Base-by-base conservation (phyloP, 768 basidiomycete species). In the Chlorophyllum brunneum region DNA sequence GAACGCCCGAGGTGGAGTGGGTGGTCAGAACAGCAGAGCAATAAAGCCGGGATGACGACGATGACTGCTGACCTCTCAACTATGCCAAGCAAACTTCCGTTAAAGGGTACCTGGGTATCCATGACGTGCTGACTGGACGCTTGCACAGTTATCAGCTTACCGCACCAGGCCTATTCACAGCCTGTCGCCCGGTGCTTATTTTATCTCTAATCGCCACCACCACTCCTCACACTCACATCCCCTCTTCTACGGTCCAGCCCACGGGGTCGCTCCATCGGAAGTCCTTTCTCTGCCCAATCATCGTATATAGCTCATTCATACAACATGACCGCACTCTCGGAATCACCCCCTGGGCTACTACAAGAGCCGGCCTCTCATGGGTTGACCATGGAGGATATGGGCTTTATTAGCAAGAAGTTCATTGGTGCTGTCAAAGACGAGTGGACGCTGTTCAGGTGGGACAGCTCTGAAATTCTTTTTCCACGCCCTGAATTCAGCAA, bases 341-440 rank as follows among this genome's bases (percentile, higher is more conserved):
- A 36, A 27, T 24, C 31, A 15, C 34, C 33, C 9, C 23, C 24
- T 2, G 42, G 20, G 5, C 31, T 22, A 6, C 33, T 20, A 39
- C 40, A 34, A 16, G 40, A 34, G 8, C 31, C 15, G 20, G 9
- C 23, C 20, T 30, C 41, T 26, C 22, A 20, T 44, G 33, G 51
- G 24, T 42, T 44, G 5, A 52, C 33, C 16, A 34, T 33, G 16
- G 51, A 63, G 22, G 49, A 43, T n/a, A 63, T 63, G 61, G 36
- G 42, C 20, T 53, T 30, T 27, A 26, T 51, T 16, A 39, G 59
- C 29, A 61, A 59, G 16, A 64, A 57, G 39, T 88, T 91, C 57
- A 88, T 91, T 51, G 89, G 89, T 26, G 85, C 90, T 5, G 91
- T 93, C 47, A 70, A 86, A 59, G 90, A 93, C 59, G 86, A 91